Evolutionary conservation across 2,329 filamentous ascomycete species (phyloP).

Genomic region (Xylaria sp.): DNA sequence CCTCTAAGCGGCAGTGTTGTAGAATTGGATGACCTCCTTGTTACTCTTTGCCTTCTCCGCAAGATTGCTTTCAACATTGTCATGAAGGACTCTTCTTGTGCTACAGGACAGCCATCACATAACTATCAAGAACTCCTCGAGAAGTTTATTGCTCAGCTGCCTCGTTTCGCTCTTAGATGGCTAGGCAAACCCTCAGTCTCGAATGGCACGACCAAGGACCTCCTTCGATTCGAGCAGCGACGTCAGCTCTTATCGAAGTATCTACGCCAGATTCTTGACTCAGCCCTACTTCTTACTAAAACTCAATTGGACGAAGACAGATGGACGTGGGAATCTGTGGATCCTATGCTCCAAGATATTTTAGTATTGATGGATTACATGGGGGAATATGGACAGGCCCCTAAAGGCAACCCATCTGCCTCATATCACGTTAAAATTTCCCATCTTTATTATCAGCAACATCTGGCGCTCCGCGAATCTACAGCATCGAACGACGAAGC

Average conservation of each 20-base stretch:
- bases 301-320: conserved; percentile 60
- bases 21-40: conserved; percentile 71
- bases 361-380: conserved; percentile 65
- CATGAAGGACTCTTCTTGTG: conserved; percentile 33
- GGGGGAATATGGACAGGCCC: conserved; percentile 52
- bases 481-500: conserved; percentile 55
- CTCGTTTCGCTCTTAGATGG: conserved; percentile 71
- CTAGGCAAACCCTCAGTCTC: conserved; percentile 67
- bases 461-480: conserved; percentile 62
- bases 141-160: conserved; percentile 67
- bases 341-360: conserved; percentile 68
- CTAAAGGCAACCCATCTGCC: conserved; percentile 49
- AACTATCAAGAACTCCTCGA: conserved; percentile 58
- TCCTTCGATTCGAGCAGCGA: conserved; percentile 71
- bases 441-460: conserved; percentile 75
- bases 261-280: conserved; percentile 69
- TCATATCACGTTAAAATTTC: conserved; percentile 74
- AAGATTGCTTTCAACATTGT: conserved; percentile 65
- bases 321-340: conserved; percentile 65
- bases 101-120: conserved; percentile 25
- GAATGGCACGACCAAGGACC: conserved; percentile 65
- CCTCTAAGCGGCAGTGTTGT: conserved; percentile 67
- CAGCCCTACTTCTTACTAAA: conserved; percentile 67
- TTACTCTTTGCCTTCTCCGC: conserved; percentile 65
- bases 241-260: conserved; percentile 64